Base-by-base conservation (phyloP, 129 eudicot genomes). In the Mikania micrantha region DNA sequence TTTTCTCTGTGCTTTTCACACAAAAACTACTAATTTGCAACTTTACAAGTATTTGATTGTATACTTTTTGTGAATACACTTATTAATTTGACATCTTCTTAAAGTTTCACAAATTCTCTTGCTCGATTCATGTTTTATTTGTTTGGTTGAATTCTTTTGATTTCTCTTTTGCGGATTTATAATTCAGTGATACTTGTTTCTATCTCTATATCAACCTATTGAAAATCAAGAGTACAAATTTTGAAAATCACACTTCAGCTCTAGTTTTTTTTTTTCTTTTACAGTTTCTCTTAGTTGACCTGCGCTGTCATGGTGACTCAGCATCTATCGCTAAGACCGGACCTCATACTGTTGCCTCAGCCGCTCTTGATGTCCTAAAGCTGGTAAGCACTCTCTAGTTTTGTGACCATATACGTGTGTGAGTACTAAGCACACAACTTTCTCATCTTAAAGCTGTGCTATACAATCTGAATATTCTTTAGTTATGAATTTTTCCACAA, bases 281-380 rank as follows among this genome's bases (percentile, higher is more conserved):
- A 58, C 38, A 29, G 60, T 91, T 91, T 79, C 95, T 91, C 67
- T 73, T 91, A 70, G 90, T 91, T 42, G 95, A 91, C 84, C 80
- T 91, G 78, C 87, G 97, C 32, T 87, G 95, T 70, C 97, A 91
- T 64, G 97, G 97, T 74, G 97, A 91, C 68, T 91, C 97, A 60
- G 82, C 97, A 57, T 83, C 88, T 60, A 74, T 88, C 76, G 61
- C 53, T 60, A 91, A 84, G 80, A 82, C 73, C 70, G 83, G 90
- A 9, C 88, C 94, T 17, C 88, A 91, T 72, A 88, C 85, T 73
- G 96, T 88, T 83, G 80, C 89, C 28, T 76, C 88, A 47, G 84
- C 98, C 56, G 98, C 98, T 66, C 85, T 82, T 80, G 98, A 91
- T 77, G 93, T 91, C 78, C 74, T 91, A 79, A 85, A 91, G 75